Percentiles rank a stretch among this genome's conserved stretches.
Evolutionary conservation across 768 basidiomycete species (phyloP).

Genomic region (Tricholoma bakamatsutake): DNA sequence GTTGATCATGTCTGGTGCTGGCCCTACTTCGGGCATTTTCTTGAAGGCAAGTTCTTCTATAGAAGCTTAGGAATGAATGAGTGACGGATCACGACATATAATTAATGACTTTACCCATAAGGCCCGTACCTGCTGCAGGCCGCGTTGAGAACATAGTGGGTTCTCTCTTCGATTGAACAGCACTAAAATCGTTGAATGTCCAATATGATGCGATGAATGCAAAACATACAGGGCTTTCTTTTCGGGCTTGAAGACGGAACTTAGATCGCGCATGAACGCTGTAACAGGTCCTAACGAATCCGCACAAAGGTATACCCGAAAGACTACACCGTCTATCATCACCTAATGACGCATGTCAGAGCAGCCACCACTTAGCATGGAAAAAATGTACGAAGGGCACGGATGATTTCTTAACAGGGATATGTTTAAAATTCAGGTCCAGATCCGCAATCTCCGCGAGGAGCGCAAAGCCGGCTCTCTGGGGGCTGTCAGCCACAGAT

Average conservation of each 20-base stretch:
- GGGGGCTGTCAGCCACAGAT: neutral
- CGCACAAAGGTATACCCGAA: constrained; percentile 70
- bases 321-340: constrained; percentile 41
- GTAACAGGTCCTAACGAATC: constrained; percentile 63
- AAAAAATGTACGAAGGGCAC: neutral
- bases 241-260: constrained; percentile 33
- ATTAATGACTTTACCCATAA: constrained; percentile 31
- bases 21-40: constrained; percentile 66
- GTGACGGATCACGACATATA: neutral
- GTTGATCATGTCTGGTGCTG: constrained; percentile 79
- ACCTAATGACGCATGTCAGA: constrained; percentile 34
- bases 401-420: constrained; percentile 7
- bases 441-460: constrained; percentile 53
- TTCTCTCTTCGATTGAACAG: constrained; percentile 18
- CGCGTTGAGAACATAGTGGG: constrained; percentile 29
- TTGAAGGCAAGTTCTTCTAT: constrained; percentile 83
- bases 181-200: constrained; percentile 12
- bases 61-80: constrained; percentile 39
- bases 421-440: constrained; percentile 35
- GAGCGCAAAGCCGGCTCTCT: constrained; percentile 67
- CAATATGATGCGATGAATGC: neutral
- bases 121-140: constrained; percentile 8
- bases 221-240: constrained; percentile 23
- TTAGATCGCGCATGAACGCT: constrained; percentile 49
- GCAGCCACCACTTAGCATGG: neutral